Evolutionary conservation across 2,329 filamentous ascomycete genomes (phyloP).

Genomic region (Aspergillus jensenii): DNA sequence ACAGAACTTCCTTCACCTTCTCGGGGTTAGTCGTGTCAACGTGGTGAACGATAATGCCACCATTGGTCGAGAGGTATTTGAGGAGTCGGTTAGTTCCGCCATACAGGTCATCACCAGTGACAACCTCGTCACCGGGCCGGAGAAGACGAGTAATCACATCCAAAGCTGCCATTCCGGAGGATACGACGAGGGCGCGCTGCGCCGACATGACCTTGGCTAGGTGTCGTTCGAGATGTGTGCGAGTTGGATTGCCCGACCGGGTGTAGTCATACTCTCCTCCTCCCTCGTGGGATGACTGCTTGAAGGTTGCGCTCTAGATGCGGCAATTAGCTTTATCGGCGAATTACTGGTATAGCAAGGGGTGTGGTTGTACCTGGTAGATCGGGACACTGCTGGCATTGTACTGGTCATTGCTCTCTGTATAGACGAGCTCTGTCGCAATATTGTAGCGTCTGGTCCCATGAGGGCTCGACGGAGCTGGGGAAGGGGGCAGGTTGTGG

Average conservation of each 20-base stretch:
- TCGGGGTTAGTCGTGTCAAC: conserved; percentile 86
- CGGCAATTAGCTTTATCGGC: conserved; percentile 1
- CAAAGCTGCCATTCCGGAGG: conserved; percentile 94
- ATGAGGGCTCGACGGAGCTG: conserved; percentile 85
- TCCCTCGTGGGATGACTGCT: conserved; percentile 77
- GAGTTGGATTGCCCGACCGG: conserved; percentile 92
- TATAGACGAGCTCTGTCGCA: conserved; percentile 94
- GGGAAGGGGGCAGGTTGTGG: conserved; percentile 83
- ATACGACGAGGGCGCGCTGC: conserved; percentile 83
- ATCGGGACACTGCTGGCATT: conserved; percentile 95
- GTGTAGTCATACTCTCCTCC: conserved; percentile 98
- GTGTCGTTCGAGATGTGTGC: conserved; percentile 93
- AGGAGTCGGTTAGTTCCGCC: conserved; percentile 92
- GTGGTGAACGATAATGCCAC: conserved; percentile 91
- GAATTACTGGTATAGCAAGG: not conserved
- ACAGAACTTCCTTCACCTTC: conserved; percentile 67
- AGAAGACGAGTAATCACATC: conserved; percentile 93
- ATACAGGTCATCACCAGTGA: conserved; percentile 95
- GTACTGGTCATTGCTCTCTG: conserved; percentile 94
- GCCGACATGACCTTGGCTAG: conserved; percentile 99
- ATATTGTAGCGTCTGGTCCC: conserved; percentile 87
- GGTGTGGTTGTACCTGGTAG: conserved; percentile 66
- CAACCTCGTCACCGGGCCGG: conserved; percentile 90
- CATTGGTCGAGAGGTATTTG: conserved; percentile 85
- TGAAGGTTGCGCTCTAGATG: conserved; percentile 84